Conservation (phyloP, 495 filamentous ascomycete species). For the Xylaria scruposa region DNA sequence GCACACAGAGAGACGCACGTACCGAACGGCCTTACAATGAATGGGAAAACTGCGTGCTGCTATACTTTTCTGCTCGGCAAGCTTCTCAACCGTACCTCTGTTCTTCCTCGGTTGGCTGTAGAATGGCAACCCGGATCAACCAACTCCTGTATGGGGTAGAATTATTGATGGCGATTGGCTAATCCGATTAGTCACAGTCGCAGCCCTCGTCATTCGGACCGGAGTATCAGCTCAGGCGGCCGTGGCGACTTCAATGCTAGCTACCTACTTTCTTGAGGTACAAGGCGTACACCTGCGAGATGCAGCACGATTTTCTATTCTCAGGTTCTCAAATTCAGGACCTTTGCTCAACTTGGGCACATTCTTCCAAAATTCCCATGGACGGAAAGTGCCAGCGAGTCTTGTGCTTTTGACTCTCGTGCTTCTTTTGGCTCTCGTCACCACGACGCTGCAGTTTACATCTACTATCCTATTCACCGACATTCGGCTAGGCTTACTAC, state of each 20-base stretch:
- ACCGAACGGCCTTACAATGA: neutral
- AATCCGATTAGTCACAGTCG: neutral
- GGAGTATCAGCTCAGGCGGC: neutral
- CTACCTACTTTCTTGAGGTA: neutral
- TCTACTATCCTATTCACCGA: neutral
- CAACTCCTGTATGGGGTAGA: neutral
- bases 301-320: neutral
- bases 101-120: neutral
- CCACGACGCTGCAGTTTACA: neutral
- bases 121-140: neutral
- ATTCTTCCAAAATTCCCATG: neutral
- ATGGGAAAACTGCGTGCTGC: neutral
- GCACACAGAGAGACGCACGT: neutral
- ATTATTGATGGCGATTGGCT: neutral
- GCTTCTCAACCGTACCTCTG: neutral
- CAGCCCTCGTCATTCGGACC: neutral
- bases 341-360: neutral
- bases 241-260: neutral
- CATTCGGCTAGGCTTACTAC: neutral
- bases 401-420: neutral
- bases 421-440: neutral
- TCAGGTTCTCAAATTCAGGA: neutral
- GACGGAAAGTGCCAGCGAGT: neutral
- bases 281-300: neutral
- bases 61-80: neutral